Percentiles rank a stretch among this genome's conserved stretches.
These are phyloP conservation scores for Leishmania arabica DNA, from an alignment of 208 protist species.

Conservation along the genomic window DNA sequence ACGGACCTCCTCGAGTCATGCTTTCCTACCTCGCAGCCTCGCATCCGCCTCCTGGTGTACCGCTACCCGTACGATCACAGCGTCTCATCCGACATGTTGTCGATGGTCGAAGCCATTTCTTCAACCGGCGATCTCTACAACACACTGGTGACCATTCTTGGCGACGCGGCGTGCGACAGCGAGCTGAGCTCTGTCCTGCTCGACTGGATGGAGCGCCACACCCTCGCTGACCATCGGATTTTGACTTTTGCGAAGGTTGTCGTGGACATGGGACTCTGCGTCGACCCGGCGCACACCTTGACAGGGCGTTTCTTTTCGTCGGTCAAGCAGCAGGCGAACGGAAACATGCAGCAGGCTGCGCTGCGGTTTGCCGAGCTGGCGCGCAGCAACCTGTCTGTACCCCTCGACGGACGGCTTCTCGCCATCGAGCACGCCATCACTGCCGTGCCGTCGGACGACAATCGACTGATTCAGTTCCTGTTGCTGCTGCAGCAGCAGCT, in stretches of 20 bases:
- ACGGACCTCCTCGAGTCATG: slow-evolving; percentile 43
- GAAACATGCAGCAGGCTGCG: slow-evolving; percentile 40
- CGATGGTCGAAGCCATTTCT: slow-evolving; percentile 29
- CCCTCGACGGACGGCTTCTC: slow-evolving; percentile 49
- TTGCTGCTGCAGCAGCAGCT: slow-evolving; percentile 80
- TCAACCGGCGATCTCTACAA: slow-evolving; percentile 29
- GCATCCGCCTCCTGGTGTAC: slow-evolving; percentile 48
- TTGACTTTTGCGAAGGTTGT: slow-evolving; percentile 61
- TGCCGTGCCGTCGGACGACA: slow-evolving; percentile 30
- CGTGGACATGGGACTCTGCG: slow-evolving; percentile 40
- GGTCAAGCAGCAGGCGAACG: slow-evolving; percentile 38
- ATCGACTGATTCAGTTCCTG: slow-evolving; percentile 60
- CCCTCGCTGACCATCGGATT: slow-evolving; percentile 62
- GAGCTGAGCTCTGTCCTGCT: slow-evolving; percentile 45
- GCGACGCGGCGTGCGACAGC: slow-evolving; percentile 34
- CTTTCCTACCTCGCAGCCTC: slow-evolving; percentile 47
- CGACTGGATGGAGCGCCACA: slow-evolving; percentile 71
- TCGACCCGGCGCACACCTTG: slow-evolving; percentile 49
- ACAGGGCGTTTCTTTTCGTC: slow-evolving; percentile 67
- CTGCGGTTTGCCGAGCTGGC: slow-evolving; percentile 67
- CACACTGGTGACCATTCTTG: slow-evolving; percentile 40
- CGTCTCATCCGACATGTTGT: slow-evolving; percentile 32
- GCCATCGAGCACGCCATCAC: slow-evolving; percentile 54
- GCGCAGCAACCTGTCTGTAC: slow-evolving; percentile 35
- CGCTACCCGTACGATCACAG: slow-evolving; percentile 41